Conservation (phyloP, 2,329 filamentous ascomycete genomes). For the Furcasterigmium sp. region DNA sequence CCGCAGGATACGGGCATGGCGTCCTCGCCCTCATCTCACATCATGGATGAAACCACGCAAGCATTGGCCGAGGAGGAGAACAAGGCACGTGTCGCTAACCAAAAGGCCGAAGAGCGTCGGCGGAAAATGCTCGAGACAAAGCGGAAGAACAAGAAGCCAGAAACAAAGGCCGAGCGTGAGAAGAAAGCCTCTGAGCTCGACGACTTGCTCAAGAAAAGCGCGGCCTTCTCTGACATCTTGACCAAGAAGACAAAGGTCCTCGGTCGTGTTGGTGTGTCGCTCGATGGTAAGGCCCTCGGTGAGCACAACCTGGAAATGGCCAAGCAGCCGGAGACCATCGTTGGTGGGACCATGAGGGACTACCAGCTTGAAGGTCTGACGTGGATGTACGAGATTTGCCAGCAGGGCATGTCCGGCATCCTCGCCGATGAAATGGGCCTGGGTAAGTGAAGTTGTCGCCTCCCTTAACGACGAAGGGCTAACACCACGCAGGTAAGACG, state of each 20-base stretch:
- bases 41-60: conserved; percentile 13
- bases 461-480: neutral
- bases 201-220: conserved; percentile 53
- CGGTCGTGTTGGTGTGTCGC: conserved; percentile 54
- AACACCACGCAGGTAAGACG: conserved; percentile 62
- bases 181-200: conserved; percentile 55
- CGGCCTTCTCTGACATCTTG: conserved; percentile 56
- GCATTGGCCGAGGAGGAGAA: conserved; percentile 29
- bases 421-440: conserved; percentile 93
- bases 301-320: conserved; percentile 72
- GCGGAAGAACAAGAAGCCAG: conserved; percentile 40
- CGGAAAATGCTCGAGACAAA: conserved; percentile 32
- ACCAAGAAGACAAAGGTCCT: conserved; percentile 59
- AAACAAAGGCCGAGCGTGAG: conserved; percentile 49
- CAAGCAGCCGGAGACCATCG: conserved; percentile 77
- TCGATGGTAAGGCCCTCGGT: conserved; percentile 55
- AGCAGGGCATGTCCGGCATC: conserved; percentile 85
- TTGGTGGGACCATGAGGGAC: conserved; percentile 83
- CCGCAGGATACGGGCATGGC: neutral
- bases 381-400: conserved; percentile 82
- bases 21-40: neutral
- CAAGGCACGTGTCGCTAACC: conserved; percentile 26
- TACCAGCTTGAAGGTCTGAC: conserved; percentile 94
- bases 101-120: conserved; percentile 43
- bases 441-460: conserved; percentile 30